Evolutionary conservation across 495 filamentous ascomycete genomes (phyloP).

Genomic region (Talaromyces wortmannii): DNA sequence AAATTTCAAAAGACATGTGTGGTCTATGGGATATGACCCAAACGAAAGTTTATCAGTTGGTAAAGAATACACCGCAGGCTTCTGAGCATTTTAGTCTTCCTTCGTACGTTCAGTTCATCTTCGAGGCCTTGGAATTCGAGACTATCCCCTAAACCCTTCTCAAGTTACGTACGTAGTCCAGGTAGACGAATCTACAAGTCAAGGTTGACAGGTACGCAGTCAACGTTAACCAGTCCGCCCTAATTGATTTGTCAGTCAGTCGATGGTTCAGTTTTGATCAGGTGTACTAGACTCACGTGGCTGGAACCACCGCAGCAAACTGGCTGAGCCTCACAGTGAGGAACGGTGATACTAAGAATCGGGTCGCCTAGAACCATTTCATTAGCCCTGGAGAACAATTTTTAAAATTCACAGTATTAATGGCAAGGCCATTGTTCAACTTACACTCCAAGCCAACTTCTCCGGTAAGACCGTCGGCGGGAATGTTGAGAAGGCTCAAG

Average conservation of each 20-base stretch:
- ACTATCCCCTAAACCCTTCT: no score
- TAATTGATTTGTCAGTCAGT: not conserved
- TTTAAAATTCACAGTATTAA: no score
- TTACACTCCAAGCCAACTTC: not conserved
- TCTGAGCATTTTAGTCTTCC: no score
- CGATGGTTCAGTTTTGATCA: not conserved
- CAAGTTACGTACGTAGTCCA: no score
- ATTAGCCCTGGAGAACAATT: not conserved
- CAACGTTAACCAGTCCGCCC: not conserved
- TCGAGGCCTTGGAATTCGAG: no score
- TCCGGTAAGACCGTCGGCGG: not conserved
- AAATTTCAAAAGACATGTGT: no score
- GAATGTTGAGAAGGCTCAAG: not conserved
- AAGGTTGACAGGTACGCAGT: not conserved
- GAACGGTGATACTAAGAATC: not conserved
- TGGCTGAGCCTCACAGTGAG: not conserved
- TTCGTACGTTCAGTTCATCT: no score
- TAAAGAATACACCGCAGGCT: no score
- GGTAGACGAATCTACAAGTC: not conserved
- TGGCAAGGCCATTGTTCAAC: not conserved
- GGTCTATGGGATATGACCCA: no score
- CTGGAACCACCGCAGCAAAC: not conserved
- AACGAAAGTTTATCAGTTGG: no score
- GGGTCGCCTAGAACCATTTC: not conserved
- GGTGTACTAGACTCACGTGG: not conserved